Percentiles rank a stretch among this genome's conserved stretches.
phyloP scores from a whole-genome alignment of 2,329 filamentous ascomycete genomes.

The Cyphellophora attinorum region DNA sequence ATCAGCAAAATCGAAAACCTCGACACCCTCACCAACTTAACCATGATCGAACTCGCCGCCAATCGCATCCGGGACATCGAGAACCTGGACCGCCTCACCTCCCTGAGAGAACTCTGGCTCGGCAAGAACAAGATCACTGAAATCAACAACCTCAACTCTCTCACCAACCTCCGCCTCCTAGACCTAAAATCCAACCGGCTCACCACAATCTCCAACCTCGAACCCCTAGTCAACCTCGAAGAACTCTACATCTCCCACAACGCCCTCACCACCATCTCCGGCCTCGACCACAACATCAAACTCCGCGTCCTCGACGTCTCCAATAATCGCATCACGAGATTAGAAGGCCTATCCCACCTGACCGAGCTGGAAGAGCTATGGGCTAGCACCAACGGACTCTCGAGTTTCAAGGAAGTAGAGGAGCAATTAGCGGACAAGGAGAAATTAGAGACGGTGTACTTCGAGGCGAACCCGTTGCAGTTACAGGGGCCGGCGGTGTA shows the following conservation, averaged over 20 bases:
- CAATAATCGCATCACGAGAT: constrained; percentile 70
- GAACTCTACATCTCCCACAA: constrained; percentile 97
- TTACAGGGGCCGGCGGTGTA: constrained; percentile 71
- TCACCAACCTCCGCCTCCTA: constrained; percentile 74
- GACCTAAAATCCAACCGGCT: constrained; percentile 95
- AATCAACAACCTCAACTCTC: constrained; percentile 61
- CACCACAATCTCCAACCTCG: constrained; percentile 64
- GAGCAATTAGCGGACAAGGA: constrained; percentile 68
- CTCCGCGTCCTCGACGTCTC: constrained; percentile 80
- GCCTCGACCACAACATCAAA: constrained; percentile 56
- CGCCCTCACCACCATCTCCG: constrained; percentile 62
- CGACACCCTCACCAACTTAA: constrained; percentile 62
- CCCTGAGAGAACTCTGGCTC: constrained; percentile 82
- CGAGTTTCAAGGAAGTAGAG: constrained; percentile 72
- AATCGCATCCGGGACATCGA: constrained; percentile 86
- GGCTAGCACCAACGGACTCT: constrained; percentile 80
- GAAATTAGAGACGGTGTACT: constrained; percentile 79
- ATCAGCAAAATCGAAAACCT: constrained; percentile 80
- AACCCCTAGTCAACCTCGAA: constrained; percentile 65
- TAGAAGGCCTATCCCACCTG: constrained; percentile 62
- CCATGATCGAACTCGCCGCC: constrained; percentile 80
- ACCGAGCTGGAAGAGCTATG: constrained; percentile 77
- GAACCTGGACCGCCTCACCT: constrained; percentile 67
- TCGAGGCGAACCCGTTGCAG: constrained; percentile 90
- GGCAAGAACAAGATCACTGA: constrained; percentile 94